Evolutionary conservation across 768 basidiomycete species (phyloP), one percentile per base, ranked within the genome.

Genomic region (Leccinum arenicola): DNA sequence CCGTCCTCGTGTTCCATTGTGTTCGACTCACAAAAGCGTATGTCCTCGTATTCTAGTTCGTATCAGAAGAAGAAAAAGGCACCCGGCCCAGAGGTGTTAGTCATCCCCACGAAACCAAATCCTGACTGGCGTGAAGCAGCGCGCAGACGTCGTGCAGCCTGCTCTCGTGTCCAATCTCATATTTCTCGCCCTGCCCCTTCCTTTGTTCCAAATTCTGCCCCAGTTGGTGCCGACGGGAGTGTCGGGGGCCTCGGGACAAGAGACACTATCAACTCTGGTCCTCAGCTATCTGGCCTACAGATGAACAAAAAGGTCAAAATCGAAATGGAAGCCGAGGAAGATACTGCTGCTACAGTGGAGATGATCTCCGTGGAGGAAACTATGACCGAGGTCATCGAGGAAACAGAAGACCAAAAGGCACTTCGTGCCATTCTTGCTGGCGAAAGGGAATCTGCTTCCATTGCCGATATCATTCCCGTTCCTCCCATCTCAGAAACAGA

Each of bases 111-210:
- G 1, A 78, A 92, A 49, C 78, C 93, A 66, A 96, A 98, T 68
- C 83, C 85, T 27, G 95, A 99, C 70, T 99, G 96, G 96, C 79
- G 93, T 45, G 89, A 86, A 54, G 74, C 85, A 8, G 91, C 91
- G 15, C 80, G 88, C 45, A 87, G 84, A 69, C 79, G 89, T 8
- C 73, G 72, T 3, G 60, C 71, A 15, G 64, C 56, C 43, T 70
- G 62, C 19, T 31, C 66, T 11, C 63, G 70, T 0, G 14, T 55
- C 23, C 64, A 62, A 4, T 43, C 64, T 9, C 25, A 52, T 6
- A 11, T 55, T 43, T 49, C 62, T 5, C 70, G 60, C 25, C 38
- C 57, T 17, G 36, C 43, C 0, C 64, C 62, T 19, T 80, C 83
- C 47, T 94, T 84, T 66, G 77, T 93, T 9, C 93, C 93, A 2